Base-by-base conservation (phyloP, 495 filamentous ascomycete genomes). In the Friedmanniomyces simplex region DNA sequence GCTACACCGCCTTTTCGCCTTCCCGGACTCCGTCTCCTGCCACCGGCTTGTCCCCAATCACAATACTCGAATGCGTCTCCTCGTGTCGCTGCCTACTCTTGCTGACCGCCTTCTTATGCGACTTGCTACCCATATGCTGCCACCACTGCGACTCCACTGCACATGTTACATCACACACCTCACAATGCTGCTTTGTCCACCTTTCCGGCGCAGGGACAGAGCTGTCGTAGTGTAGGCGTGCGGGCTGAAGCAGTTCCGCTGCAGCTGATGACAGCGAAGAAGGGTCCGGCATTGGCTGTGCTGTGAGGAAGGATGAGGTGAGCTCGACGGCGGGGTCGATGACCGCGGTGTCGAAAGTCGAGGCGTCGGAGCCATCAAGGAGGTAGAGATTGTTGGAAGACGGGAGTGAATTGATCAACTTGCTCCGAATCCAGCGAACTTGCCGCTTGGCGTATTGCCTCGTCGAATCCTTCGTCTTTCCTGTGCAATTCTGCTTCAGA, bases 401-500 rank as follows among this genome's bases (percentile, higher is more conserved):
- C 42, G 71, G 58, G 13, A 96, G 74, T 1, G 84, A 79, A 34
- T 76, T 74, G 39, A 91, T 74, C 21, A 94, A 74, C 60, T 93
- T 93, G 57, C 83, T 83, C 30, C 86, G 81, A 49, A 97, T 89
- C 89, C 90, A 99, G 58, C 83, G 76, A 16, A 86, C 67, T 69
- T 99, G 93, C 0, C 82, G 79, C 52, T 80, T 84, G 13, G 91
- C 87, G 65, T 97, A 99, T 60, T 89, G 91, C 10, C 87, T 79
- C 1, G 88, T 97, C 5, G 87, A 87, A 25, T 77, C 78, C 60
- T 91, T 86, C 46, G 87, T 89, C 6, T 67, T 69, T 58, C 82
- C 77, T 18, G 86, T 66, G 11, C 75, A 77, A 28, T 72, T 58
- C 30, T 55, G 25, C 46, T 69, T 76, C 0, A 82, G 58, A 0